Percentiles rank a stretch among this genome's conserved stretches.
These are phyloP conservation scores for Phalaenopsis equestris DNA, from an alignment of 106 monocot species.

Conservation along the genomic window DNA sequence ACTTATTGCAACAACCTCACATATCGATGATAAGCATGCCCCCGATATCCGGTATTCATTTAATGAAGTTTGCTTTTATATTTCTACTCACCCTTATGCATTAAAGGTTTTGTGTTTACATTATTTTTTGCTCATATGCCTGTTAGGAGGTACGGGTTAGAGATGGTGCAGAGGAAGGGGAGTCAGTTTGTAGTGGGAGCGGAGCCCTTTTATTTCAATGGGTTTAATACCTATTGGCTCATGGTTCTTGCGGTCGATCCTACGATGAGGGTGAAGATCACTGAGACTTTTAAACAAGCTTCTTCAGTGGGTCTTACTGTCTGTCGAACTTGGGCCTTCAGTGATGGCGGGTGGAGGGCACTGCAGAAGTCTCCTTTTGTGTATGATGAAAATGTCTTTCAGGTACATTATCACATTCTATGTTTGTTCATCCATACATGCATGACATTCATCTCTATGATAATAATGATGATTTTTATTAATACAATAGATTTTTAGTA, in stretches of 20 bases:
- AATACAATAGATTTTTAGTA: no score
- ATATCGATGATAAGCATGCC: background rate
- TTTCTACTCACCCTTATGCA: background rate
- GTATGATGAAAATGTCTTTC: constrained; percentile 77
- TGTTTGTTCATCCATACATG: no score
- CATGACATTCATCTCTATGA: no score
- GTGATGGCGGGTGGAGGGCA: constrained; percentile 82
- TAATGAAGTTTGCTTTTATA: background rate
- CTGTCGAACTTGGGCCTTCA: constrained; percentile 87
- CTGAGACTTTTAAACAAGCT: constrained; percentile 51
- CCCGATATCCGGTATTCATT: background rate
- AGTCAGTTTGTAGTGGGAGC: constrained; percentile 48
- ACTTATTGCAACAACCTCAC: background rate
- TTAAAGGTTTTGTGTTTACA: background rate
- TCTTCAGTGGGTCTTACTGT: constrained; percentile 60
- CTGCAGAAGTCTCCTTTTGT: constrained; percentile 71
- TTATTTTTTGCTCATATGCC: background rate
- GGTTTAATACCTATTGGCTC: constrained; percentile 87
- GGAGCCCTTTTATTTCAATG: constrained; percentile 69
- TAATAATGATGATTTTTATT: no score
- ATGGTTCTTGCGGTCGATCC: constrained; percentile 67
- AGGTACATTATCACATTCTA: constrained; percentile 24
- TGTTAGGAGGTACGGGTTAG: constrained; percentile 18
- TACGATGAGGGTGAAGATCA: constrained; percentile 63
- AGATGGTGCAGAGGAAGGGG: constrained; percentile 57